These are phyloP conservation scores for Cytospora schulzeri DNA, from an alignment of 2,329 filamentous ascomycete species.

Conservation along the genomic window DNA sequence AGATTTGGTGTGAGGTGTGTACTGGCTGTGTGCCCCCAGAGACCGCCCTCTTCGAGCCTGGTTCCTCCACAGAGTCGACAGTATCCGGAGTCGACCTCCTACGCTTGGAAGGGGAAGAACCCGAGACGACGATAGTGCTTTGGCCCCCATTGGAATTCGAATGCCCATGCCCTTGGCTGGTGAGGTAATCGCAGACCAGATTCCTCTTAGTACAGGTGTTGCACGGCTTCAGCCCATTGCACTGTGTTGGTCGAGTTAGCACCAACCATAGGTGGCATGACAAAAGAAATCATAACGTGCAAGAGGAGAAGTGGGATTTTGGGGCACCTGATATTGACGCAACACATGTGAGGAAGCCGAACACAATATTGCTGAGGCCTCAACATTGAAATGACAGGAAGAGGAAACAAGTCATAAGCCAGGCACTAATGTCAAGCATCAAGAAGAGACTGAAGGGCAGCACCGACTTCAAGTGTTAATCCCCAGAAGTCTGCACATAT, in stretches of 20 bases:
- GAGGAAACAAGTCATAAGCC: not conserved
- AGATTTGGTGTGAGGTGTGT: constrained; percentile 1
- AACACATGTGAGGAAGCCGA: not conserved
- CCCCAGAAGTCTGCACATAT: not conserved
- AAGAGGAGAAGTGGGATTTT: not conserved
- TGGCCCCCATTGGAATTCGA: constrained; percentile 31
- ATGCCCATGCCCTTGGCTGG: constrained; percentile 31
- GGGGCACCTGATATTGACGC: not conserved
- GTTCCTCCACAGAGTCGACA: constrained; percentile 12
- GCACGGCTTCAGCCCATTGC: constrained; percentile 61
- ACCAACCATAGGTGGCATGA: not conserved
- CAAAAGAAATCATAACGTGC: not conserved
- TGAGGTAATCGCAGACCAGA: constrained; percentile 48
- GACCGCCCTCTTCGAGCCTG: constrained; percentile 19
- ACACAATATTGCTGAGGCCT: not conserved
- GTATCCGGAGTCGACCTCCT: constrained; percentile 22
- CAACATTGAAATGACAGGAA: not conserved
- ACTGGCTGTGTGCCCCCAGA: constrained; percentile 16
- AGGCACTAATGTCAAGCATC: not conserved
- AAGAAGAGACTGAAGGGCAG: not conserved
- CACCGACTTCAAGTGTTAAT: not conserved
- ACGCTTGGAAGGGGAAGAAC: constrained; percentile 30
- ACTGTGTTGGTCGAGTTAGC: constrained; percentile 44
- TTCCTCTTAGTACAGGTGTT: constrained; percentile 59
- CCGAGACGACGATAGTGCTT: constrained; percentile 36